Evolutionary conservation across 1,284 basidiomycete species (phyloP).

Genomic region (Ganoderma sinense): DNA sequence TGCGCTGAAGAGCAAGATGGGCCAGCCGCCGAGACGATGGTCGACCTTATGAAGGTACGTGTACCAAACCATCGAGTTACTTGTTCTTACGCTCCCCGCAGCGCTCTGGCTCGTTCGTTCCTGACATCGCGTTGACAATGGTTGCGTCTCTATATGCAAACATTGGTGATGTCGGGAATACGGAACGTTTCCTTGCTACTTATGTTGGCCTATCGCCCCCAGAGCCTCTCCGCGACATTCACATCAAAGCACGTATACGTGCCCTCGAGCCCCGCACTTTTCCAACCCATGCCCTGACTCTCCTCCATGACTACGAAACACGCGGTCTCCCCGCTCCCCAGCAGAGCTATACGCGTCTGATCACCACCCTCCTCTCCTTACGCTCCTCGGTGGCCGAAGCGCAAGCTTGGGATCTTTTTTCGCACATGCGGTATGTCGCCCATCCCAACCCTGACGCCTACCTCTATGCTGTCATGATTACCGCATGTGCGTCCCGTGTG

Average conservation of each 20-base stretch:
- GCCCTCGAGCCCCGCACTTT: slow-evolving; percentile 49
- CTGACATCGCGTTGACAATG: slow-evolving; percentile 50
- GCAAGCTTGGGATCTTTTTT: slow-evolving; percentile 92
- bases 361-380: slow-evolving; percentile 64
- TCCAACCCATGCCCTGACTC: slow-evolving; percentile 61
- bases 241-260: slow-evolving; percentile 66
- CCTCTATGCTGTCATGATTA: slow-evolving; percentile 90
- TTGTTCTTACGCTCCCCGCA: slow-evolving; percentile 29
- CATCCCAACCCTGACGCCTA: slow-evolving; percentile 82
- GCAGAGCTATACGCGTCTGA: slow-evolving; percentile 69
- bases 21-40: slow-evolving; percentile 42
- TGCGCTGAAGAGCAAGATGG: slow-evolving; percentile 45
- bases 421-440: slow-evolving; percentile 95
- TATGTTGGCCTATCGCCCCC: slow-evolving; percentile 50
- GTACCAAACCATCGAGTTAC: not conserved
- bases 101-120: slow-evolving; percentile 47
- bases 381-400: slow-evolving; percentile 60
- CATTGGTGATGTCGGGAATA: slow-evolving; percentile 51
- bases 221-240: slow-evolving; percentile 68
- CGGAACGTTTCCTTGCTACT: slow-evolving; percentile 55
- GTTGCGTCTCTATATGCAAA: slow-evolving; percentile 59
- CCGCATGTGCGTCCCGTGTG: slow-evolving; percentile 69
- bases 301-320: slow-evolving; percentile 73
- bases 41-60: slow-evolving; percentile 61
- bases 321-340: slow-evolving; percentile 66